These are phyloP conservation scores for Haplosporangium sp. DNA, from an alignment of 371 early-diverging fungal genomes.

Conservation along the genomic window DNA sequence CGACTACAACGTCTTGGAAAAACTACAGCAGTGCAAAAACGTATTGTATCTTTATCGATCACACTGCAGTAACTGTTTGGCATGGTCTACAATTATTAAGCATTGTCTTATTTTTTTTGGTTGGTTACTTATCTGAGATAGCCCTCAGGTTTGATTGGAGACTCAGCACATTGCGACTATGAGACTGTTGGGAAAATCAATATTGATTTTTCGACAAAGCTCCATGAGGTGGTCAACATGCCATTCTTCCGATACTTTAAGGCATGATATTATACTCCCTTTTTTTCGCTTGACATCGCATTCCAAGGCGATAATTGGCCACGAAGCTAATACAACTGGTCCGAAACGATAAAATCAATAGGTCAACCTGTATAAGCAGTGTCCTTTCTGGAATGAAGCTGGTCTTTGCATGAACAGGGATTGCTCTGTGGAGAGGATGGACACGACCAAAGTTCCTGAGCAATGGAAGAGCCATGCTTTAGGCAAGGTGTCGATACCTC, in stretches of 20 bases:
- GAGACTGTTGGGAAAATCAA: constrained; percentile 83
- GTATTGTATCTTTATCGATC: constrained; percentile 4
- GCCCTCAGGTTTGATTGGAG: constrained; percentile 81
- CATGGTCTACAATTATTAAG: no score
- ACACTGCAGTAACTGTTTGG: background rate
- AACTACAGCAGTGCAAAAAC: constrained; percentile 21
- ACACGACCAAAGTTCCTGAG: constrained; percentile 68
- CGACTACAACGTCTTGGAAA: background rate
- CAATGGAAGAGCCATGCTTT: constrained; percentile 35
- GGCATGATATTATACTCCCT: constrained; percentile 52
- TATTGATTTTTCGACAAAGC: constrained; percentile 66
- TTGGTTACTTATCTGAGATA: constrained; percentile 14
- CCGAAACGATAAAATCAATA: constrained; percentile 32
- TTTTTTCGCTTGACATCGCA: background rate
- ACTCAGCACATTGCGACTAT: constrained; percentile 84
- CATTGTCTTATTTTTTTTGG: no score
- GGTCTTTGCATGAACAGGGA: constrained; percentile 86
- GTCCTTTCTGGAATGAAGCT: constrained; percentile 92
- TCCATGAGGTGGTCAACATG: constrained; percentile 81
- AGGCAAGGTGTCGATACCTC: constrained; percentile 40
- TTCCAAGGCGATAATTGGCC: background rate
- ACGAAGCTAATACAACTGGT: no score
- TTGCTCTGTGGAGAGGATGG: constrained; percentile 87
- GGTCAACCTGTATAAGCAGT: constrained; percentile 91
- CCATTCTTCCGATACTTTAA: constrained; percentile 92